Percentiles rank a stretch among this genome's conserved stretches.
phyloP scores from a whole-genome alignment of 2,329 filamentous ascomycete genomes.

The Botryosphaeria agaves region DNA sequence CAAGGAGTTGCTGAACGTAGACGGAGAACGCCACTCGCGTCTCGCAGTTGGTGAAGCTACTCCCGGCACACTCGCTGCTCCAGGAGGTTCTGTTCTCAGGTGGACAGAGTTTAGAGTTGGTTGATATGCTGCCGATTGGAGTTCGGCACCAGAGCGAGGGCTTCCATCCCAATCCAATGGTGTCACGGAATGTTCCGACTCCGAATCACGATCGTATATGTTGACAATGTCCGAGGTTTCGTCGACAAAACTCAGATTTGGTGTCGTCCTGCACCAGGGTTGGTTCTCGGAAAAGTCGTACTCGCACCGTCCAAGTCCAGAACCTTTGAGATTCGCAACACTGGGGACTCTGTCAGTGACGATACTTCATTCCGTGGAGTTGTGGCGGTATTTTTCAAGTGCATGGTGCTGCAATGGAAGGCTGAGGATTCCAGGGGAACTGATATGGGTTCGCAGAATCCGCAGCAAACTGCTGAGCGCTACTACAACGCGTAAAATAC shows the following conservation, averaged over 20 bases:
- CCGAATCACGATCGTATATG: conserved; percentile 12
- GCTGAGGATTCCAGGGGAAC: no score
- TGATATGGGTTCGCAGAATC: no score
- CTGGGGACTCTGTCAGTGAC: conserved; percentile 2
- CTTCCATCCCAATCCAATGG: conserved; percentile 4
- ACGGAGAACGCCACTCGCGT: conserved; percentile 2
- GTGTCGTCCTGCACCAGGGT: conserved; percentile 13
- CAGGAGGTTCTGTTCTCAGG: neutral
- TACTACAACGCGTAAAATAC: neutral
- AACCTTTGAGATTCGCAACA: conserved; percentile 9
- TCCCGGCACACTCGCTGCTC: neutral
- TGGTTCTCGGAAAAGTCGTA: conserved; percentile 13
- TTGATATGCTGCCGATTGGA: neutral
- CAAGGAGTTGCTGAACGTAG: conserved; percentile 7
- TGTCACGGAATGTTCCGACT: conserved; percentile 6
- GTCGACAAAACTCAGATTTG: conserved; percentile 13
- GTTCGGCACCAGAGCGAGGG: conserved; percentile 1
- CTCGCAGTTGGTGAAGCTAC: conserved; percentile 4
- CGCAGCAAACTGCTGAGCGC: no score
- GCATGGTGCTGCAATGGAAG: no score
- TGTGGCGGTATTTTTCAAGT: no score
- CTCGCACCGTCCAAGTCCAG: conserved; percentile 11
- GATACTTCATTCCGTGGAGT: neutral
- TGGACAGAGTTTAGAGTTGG: neutral
- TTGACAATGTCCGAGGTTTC: conserved; percentile 15